phyloP scores from a whole-genome alignment of 257 asterid species.

The Jasminum sambac region DNA sequence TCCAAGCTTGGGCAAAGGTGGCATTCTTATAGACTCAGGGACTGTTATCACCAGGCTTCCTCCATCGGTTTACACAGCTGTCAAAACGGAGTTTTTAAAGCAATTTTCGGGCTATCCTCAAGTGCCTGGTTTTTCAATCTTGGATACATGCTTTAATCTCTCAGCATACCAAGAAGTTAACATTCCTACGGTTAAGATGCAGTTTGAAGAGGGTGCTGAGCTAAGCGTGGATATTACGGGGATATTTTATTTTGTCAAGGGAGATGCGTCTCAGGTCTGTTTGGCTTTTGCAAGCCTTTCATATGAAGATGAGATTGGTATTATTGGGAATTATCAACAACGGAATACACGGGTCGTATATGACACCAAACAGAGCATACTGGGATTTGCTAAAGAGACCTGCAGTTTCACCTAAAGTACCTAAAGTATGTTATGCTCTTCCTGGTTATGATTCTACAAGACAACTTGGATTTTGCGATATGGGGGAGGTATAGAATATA shows the following conservation, averaged over 20 bases:
- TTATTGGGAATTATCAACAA: constrained; percentile 91
- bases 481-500: constrained; percentile 37
- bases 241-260: constrained; percentile 60
- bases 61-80: constrained; percentile 60
- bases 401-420: constrained; percentile 52
- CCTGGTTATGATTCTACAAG: constrained; percentile 26
- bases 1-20: constrained; percentile 44
- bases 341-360: constrained; percentile 74
- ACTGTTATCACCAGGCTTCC: constrained; percentile 81
- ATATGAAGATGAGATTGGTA: constrained; percentile 68
- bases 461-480: constrained; percentile 24
- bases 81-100: constrained; percentile 71
- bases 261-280: constrained; percentile 84
- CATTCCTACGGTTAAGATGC: constrained; percentile 60
- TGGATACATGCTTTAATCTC: constrained; percentile 80
- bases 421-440: neutral
- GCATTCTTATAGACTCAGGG: constrained; percentile 74
- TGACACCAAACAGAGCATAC: constrained; percentile 55
- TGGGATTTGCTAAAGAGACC: constrained; percentile 84
- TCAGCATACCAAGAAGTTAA: constrained; percentile 64
- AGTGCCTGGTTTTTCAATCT: constrained; percentile 67
- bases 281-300: constrained; percentile 83
- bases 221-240: constrained; percentile 70
- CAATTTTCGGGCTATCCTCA: constrained; percentile 72
- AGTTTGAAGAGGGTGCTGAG: constrained; percentile 67